Conservation (phyloP, 2,329 filamentous ascomycete species). For the Calonectria ilicicola region DNA sequence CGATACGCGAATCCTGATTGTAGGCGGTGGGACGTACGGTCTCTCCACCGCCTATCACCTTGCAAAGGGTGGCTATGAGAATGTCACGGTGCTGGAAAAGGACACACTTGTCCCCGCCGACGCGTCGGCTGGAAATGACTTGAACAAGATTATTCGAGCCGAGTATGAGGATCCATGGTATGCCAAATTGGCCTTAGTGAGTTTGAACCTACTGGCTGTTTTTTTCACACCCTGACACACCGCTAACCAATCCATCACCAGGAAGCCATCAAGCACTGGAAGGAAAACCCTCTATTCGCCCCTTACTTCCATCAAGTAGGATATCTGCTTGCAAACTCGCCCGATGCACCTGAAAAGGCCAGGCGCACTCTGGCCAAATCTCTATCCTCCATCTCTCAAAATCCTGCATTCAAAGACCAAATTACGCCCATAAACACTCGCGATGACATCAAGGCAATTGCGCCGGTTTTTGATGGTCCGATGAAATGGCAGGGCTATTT, state of each 20-base stretch:
- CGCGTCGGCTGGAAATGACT: slow-evolving; percentile 65
- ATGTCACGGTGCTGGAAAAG: slow-evolving; percentile 51
- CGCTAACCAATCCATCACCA: not conserved
- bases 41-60: slow-evolving; percentile 45
- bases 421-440: slow-evolving; percentile 53
- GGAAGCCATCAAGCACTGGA: slow-evolving; percentile 63
- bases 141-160: slow-evolving; percentile 71
- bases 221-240: not conserved
- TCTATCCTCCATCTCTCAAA: slow-evolving; percentile 45
- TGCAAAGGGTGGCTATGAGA: slow-evolving; percentile 41
- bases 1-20: slow-evolving; percentile 32
- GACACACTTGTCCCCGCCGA: not conserved
- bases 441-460: slow-evolving; percentile 49
- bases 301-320: slow-evolving; percentile 59
- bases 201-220: not conserved
- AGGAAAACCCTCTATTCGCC: slow-evolving; percentile 58
- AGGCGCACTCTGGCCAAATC: slow-evolving; percentile 55
- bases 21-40: slow-evolving; percentile 48
- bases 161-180: slow-evolving; percentile 70
- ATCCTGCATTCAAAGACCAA: slow-evolving; percentile 53
- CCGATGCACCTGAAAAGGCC: slow-evolving; percentile 59
- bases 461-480: slow-evolving; percentile 60
- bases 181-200: slow-evolving; percentile 59
- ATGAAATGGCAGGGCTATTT: slow-evolving; percentile 70
- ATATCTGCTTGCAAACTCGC: slow-evolving; percentile 59